Evolutionary conservation across 768 basidiomycete genomes (phyloP).

Genomic region (Gloeostereum incarnatum): DNA sequence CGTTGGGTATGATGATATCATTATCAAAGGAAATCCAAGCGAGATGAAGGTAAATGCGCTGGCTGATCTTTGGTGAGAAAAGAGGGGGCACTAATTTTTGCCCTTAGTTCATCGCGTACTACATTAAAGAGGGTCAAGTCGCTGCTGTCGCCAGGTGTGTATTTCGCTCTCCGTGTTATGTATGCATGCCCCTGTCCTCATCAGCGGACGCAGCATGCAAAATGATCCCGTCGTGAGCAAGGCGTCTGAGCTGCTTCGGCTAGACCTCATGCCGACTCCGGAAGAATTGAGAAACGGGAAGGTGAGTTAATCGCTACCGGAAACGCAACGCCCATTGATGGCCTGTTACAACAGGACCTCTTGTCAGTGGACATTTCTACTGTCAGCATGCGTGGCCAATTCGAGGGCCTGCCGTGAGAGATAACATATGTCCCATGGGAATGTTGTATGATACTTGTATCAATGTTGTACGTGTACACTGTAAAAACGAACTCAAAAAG

Average conservation of each 20-base stretch:
- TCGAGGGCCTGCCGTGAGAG: too few relatives aligned
- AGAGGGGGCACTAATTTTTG: not conserved
- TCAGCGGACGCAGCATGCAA: constrained; percentile 49
- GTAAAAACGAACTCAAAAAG: too few relatives aligned
- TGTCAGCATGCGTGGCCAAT: too few relatives aligned
- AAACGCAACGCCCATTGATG: constrained; percentile 1
- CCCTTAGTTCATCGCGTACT: constrained; percentile 82
- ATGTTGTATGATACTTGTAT: too few relatives aligned
- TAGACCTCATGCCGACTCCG: constrained; percentile 74
- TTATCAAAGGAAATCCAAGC: constrained; percentile 63
- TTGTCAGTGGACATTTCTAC: constrained; percentile 27
- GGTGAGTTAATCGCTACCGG: constrained; percentile 25
- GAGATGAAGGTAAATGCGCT: constrained; percentile 64
- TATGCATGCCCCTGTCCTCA: not conserved
- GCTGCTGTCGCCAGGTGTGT: constrained; percentile 57
- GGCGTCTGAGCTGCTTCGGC: constrained; percentile 67
- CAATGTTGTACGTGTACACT: too few relatives aligned
- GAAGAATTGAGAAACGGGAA: constrained; percentile 68
- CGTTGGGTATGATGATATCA: constrained; percentile 62
- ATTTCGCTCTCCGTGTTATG: not conserved
- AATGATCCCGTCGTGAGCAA: constrained; percentile 74
- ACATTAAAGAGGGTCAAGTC: constrained; percentile 53
- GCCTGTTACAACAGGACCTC: constrained; percentile 21
- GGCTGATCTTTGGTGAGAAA: not conserved
- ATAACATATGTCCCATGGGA: too few relatives aligned